A percentile compares a stretch with the other conserved stretches of the same genome.
Conservation (phyloP, 257 asterid genomes). For the Prunella vulgaris region DNA sequence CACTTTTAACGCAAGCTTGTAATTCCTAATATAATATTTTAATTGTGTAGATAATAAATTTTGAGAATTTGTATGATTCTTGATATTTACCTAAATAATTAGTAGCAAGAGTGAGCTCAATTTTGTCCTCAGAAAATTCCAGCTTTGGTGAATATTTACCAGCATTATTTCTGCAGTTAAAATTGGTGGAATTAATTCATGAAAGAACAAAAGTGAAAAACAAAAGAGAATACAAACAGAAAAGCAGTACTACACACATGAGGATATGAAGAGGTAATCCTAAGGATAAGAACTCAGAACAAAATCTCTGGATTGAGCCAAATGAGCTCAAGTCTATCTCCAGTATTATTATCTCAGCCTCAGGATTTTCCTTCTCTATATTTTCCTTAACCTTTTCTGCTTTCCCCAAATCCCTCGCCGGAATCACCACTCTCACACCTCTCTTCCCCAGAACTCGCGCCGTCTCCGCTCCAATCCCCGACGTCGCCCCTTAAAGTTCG, state of each 20-base stretch:
- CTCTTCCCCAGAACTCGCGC: constrained; percentile 79
- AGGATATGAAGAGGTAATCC: constrained; percentile 83
- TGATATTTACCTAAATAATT: constrained; percentile 61
- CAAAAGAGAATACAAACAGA: background rate
- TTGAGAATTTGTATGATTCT: background rate
- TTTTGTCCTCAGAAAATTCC: constrained; percentile 88
- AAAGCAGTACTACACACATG: constrained; percentile 42
- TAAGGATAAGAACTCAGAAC: constrained; percentile 63
- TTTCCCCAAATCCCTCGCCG: constrained; percentile 71
- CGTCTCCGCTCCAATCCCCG: constrained; percentile 91
- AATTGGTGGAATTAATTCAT: background rate
- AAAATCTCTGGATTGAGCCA: constrained; percentile 76
- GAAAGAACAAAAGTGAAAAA: background rate
- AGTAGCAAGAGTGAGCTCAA: constrained; percentile 94
- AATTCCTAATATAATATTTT: background rate
- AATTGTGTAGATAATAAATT: background rate
- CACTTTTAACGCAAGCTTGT: too few relatives aligned
- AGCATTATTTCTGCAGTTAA: constrained; percentile 82
- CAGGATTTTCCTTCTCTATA: constrained; percentile 48
- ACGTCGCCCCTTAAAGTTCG: constrained; percentile 61
- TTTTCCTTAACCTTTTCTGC: constrained; percentile 56
- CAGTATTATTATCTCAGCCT: constrained; percentile 53
- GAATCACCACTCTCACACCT: constrained; percentile 70
- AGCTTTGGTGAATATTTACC: constrained; percentile 85
- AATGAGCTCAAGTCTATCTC: constrained; percentile 87